Base-by-base conservation (phyloP, 352 stramenopile species). In the Phytophthora sp. region DNA sequence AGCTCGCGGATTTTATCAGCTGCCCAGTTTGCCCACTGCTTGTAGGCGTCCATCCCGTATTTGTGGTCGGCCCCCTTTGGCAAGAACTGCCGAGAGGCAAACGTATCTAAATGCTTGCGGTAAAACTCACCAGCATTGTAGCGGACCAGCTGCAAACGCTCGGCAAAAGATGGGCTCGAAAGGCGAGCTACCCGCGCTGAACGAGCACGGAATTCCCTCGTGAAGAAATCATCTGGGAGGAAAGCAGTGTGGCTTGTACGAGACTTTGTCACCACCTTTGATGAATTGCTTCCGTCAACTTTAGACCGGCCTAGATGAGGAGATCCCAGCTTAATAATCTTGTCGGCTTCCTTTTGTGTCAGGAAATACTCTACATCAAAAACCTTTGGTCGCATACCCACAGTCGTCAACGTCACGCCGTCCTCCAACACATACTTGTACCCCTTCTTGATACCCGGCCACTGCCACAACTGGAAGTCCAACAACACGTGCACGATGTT, bases 211-310 rank as follows among this genome's bases (percentile, higher is more conserved):
- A 92, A 92, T 4, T 91, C 79, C 20, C 86, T 82, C 24, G 82
- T 89, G 54, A 95, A 91, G 15, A 68, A 54, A 15, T 57, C 74
- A 44, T 92, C 81, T 0, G 77, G 66, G 8, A 95, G 55, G 64
- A 94, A 95, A 6, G 87, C 77, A 21, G 87, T 95, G 72, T 95
- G 83, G 39, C 84, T 94, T 35, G 87, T 95, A 6, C 87, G 84
- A 4, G 79, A 77, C 30, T 77, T 65, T 20, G 77, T 82, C 12
- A 92, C 82, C 24, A 89, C 73, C 45, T 66, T 86, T 2, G 78
- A 85, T 13, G 69, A 76, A 56, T 92, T 92, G 45, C 62, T 71
- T 11, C 84, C 75, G 50, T 89, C 82, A 6, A 95, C 82, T 52
- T 80, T 88, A 26, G 84, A 93, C 41, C 86, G 82, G 51, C 84